Percentiles rank a stretch among this genome's conserved stretches.
Conservation (phyloP, 257 asterid species). For the Verbena officinalis region DNA sequence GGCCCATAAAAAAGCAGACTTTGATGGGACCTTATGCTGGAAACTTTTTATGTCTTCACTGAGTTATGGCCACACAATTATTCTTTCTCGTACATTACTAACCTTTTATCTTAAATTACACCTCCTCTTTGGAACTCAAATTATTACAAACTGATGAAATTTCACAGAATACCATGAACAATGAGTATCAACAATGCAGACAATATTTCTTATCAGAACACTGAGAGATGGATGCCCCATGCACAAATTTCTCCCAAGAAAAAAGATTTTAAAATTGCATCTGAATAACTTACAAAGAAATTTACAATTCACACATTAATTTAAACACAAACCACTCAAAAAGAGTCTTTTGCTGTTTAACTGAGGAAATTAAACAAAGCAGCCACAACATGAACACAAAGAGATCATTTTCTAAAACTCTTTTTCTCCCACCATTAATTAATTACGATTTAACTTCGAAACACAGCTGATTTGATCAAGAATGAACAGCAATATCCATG, state of each 20-base stretch:
- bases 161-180: background rate
- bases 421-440: conserved; percentile 19
- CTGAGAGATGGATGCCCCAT: conserved; percentile 1
- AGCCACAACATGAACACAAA: conserved; percentile 22
- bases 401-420: conserved; percentile 24
- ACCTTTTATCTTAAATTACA: conserved; percentile 5
- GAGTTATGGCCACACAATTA: conserved; percentile 13
- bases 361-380: conserved; percentile 32
- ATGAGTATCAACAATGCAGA: background rate
- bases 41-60: conserved; percentile 10
- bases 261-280: conserved; percentile 15
- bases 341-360: conserved; percentile 29
- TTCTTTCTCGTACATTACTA: conserved; percentile 4
- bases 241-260: background rate
- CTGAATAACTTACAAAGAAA: conserved; percentile 47
- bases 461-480: conserved; percentile 48
- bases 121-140: background rate
- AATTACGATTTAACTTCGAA: conserved; percentile 49
- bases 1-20: conserved; percentile 21
- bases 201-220: background rate
- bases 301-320: conserved; percentile 55
- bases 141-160: background rate
- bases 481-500: conserved; percentile 53
- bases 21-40: conserved; percentile 28
- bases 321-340: conserved; percentile 38